phyloP scores from a whole-genome alignment of 2,329 filamentous ascomycete species.

The Moelleriella libera region DNA sequence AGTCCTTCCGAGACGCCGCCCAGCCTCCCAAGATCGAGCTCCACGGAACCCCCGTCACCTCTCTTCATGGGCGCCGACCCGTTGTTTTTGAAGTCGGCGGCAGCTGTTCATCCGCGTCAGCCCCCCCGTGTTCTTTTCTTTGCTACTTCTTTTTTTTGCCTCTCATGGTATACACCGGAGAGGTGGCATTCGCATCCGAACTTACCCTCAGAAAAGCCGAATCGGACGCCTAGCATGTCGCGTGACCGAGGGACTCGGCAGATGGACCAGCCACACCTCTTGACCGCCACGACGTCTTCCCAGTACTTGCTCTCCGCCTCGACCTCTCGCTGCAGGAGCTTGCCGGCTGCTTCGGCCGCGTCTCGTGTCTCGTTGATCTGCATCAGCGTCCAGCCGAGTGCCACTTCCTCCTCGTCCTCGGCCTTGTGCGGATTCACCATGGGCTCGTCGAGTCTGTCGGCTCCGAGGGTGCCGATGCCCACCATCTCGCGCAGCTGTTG shows the following conservation, averaged over 20 bases:
- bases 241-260: constrained; percentile 61
- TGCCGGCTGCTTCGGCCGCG: constrained; percentile 57
- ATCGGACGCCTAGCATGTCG: constrained; percentile 69
- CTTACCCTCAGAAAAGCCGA: constrained; percentile 69
- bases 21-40: constrained; percentile 50
- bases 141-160: background rate
- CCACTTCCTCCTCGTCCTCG: constrained; percentile 41
- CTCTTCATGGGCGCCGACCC: constrained; percentile 73
- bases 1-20: constrained; percentile 43
- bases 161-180: too few relatives aligned
- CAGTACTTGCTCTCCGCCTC: constrained; percentile 75
- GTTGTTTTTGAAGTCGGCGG: constrained; percentile 46
- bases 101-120: constrained; percentile 20
- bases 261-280: constrained; percentile 74
- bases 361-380: constrained; percentile 63
- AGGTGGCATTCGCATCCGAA: background rate
- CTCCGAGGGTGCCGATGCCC: constrained; percentile 60
- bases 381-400: constrained; percentile 63
- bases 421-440: constrained; percentile 39
- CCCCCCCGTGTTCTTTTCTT: background rate
- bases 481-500: constrained; percentile 54
- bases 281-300: constrained; percentile 71
- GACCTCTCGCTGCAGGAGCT: constrained; percentile 63
- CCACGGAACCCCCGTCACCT: constrained; percentile 58
- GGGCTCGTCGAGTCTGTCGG: constrained; percentile 49